Conservation (phyloP, 2,329 filamentous ascomycete genomes). For the Hortaea sp. region DNA sequence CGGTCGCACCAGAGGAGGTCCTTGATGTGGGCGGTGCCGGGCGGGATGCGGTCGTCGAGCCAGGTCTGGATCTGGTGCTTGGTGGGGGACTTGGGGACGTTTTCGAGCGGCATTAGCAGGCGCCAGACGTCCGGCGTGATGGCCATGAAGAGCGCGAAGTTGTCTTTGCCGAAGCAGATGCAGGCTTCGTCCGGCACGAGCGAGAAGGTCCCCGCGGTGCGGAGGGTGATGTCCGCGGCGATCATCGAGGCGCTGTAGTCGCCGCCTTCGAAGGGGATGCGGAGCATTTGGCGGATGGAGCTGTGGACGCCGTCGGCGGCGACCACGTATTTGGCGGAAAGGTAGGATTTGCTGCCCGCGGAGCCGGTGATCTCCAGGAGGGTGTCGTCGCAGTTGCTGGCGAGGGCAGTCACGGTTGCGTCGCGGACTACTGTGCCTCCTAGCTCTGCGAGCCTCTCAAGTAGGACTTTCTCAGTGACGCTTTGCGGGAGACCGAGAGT, state of each 20-base stretch:
- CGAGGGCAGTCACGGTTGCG: neutral
- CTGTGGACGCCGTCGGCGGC: constrained; percentile 46
- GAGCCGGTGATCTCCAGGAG: neutral
- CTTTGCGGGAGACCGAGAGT: neutral
- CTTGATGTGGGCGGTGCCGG: neutral
- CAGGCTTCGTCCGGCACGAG: neutral
- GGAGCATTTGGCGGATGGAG: constrained; percentile 26
- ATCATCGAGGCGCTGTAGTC: constrained; percentile 42
- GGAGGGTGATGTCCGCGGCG: constrained; percentile 32
- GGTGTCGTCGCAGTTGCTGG: neutral
- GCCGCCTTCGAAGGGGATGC: constrained; percentile 40
- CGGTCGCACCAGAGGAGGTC: constrained; percentile 3
- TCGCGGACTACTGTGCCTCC: neutral
- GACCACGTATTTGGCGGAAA: neutral
- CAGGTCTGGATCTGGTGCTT: neutral
- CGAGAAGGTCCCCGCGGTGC: neutral
- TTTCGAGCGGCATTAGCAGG: neutral
- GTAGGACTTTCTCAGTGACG: neutral
- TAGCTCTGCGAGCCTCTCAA: neutral
- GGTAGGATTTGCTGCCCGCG: neutral
- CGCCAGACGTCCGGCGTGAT: neutral
- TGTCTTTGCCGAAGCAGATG: neutral
- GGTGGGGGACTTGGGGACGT: neutral
- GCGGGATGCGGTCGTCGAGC: constrained; percentile 1
- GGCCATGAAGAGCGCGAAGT: constrained; percentile 3